Percentiles rank a stretch among this genome's conserved stretches.
These are phyloP conservation scores for Aureobasidium mangrovei DNA, from an alignment of 2,329 filamentous ascomycete genomes.

Conservation along the genomic window DNA sequence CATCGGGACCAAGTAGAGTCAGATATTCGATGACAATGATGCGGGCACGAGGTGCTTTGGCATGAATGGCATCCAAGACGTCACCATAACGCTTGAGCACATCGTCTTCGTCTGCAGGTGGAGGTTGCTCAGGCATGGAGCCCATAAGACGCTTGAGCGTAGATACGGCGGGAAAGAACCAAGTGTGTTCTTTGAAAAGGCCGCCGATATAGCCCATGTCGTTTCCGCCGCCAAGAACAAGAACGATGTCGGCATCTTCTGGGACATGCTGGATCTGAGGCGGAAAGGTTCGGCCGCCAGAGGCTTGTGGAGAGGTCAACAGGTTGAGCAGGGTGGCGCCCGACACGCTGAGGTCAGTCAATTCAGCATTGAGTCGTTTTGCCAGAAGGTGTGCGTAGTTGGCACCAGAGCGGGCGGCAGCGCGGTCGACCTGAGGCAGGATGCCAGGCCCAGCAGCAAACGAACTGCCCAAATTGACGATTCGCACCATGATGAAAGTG, in stretches of 20 bases:
- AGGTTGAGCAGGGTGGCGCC: slow-evolving; percentile 34
- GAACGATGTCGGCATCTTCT: slow-evolving; percentile 28
- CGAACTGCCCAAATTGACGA: slow-evolving; percentile 16
- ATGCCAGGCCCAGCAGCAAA: slow-evolving; percentile 28
- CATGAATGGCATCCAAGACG: not conserved
- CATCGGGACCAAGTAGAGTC: not conserved
- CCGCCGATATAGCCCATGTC: slow-evolving; percentile 33
- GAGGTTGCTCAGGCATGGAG: not conserved
- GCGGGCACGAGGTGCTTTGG: not conserved
- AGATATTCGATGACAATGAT: slow-evolving; percentile 1
- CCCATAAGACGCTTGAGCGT: not conserved
- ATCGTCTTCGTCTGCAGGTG: not conserved
- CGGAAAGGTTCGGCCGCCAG: slow-evolving; percentile 22
- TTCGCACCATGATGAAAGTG: not conserved
- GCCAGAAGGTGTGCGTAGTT: slow-evolving; percentile 32
- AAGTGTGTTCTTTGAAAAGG: slow-evolving; percentile 24
- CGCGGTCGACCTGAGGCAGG: slow-evolving; percentile 24
- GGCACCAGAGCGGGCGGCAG: slow-evolving; percentile 26
- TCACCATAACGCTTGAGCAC: not conserved
- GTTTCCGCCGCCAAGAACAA: slow-evolving; percentile 33
- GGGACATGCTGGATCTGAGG: slow-evolving; percentile 31
- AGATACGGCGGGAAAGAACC: not conserved
- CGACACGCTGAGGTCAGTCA: slow-evolving; percentile 24
- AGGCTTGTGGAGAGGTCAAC: slow-evolving; percentile 27
- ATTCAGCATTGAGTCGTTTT: slow-evolving; percentile 22